Evolutionary conservation across 2,329 filamentous ascomycete species (phyloP).

Genomic region (Nemania bipapillata): DNA sequence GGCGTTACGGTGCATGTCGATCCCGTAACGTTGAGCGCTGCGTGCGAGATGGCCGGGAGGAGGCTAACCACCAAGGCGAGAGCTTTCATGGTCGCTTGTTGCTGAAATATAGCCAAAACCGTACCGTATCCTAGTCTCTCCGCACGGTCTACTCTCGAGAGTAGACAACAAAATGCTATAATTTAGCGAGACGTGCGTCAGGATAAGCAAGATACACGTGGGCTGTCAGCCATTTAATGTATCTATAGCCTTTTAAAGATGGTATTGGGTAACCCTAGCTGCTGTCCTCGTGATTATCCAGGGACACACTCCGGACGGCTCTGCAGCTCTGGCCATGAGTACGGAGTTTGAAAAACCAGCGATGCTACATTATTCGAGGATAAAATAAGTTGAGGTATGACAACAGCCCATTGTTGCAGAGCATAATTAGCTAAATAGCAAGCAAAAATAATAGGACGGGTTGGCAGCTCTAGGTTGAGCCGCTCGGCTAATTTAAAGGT

Average conservation of each 20-base stretch:
- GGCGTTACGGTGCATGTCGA: conserved; percentile 49
- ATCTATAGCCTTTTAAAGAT: background rate
- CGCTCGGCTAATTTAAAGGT: conserved; percentile 45
- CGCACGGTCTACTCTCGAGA: conserved; percentile 1
- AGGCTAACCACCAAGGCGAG: conserved; percentile 27
- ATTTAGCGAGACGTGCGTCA: background rate
- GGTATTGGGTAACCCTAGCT: background rate
- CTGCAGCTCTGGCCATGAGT: background rate
- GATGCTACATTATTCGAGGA: conserved; percentile 23
- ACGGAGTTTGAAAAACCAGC: conserved; percentile 32
- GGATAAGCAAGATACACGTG: background rate
- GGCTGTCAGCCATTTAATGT: background rate
- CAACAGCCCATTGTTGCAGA: background rate
- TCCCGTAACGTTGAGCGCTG: conserved; percentile 45
- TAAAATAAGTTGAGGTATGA: conserved; percentile 15
- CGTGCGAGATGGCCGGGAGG: conserved; percentile 34
- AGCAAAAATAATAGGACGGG: conserved; percentile 24
- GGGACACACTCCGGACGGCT: background rate
- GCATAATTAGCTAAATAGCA: background rate
- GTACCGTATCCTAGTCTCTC: background rate
- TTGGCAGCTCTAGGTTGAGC: conserved; percentile 21
- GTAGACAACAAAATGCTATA: background rate
- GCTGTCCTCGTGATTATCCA: background rate
- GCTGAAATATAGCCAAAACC: background rate
- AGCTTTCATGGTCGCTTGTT: conserved; percentile 25